These are phyloP conservation scores for Pythium aphanidermatum DNA, from an alignment of 352 stramenopile genomes.

Conservation along the genomic window DNA sequence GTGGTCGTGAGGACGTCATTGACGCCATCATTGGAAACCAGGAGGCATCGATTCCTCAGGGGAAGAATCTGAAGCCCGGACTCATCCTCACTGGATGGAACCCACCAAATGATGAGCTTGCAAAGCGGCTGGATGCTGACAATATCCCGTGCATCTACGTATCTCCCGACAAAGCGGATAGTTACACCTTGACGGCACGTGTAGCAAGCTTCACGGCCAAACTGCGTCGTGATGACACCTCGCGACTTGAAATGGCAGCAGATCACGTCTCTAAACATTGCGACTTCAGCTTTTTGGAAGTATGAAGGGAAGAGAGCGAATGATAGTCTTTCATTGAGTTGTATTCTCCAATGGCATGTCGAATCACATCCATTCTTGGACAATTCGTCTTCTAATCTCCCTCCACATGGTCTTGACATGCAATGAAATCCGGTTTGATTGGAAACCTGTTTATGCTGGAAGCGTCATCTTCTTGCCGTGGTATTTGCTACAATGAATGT, in stretches of 20 bases:
- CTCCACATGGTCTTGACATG: no score
- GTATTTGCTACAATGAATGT: slow-evolving; percentile 60
- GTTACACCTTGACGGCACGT: slow-evolving; percentile 81
- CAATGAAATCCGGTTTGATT: not conserved
- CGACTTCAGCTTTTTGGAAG: slow-evolving; percentile 69
- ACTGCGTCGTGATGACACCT: slow-evolving; percentile 64
- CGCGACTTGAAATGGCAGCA: slow-evolving; percentile 68
- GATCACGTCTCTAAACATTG: slow-evolving; percentile 79
- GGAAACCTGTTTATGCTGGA: slow-evolving; percentile 43
- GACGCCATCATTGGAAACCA: slow-evolving; percentile 84
- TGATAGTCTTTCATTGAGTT: no score
- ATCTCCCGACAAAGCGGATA: slow-evolving; percentile 74
- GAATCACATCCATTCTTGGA: no score
- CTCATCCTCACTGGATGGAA: slow-evolving; percentile 85
- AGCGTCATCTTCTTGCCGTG: slow-evolving; percentile 89
- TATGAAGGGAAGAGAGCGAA: slow-evolving; percentile 17
- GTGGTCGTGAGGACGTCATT: slow-evolving; percentile 74
- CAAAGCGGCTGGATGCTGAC: slow-evolving; percentile 61
- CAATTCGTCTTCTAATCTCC: no score
- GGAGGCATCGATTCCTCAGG: slow-evolving; percentile 53
- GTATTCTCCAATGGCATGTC: no score
- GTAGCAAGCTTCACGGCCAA: slow-evolving; percentile 81
- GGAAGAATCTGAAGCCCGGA: slow-evolving; percentile 61
- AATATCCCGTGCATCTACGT: slow-evolving; percentile 88
- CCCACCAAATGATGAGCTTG: slow-evolving; percentile 57